Evolutionary conservation across 768 basidiomycete species (phyloP).

Genomic region (Pisolithus tinctorius): DNA sequence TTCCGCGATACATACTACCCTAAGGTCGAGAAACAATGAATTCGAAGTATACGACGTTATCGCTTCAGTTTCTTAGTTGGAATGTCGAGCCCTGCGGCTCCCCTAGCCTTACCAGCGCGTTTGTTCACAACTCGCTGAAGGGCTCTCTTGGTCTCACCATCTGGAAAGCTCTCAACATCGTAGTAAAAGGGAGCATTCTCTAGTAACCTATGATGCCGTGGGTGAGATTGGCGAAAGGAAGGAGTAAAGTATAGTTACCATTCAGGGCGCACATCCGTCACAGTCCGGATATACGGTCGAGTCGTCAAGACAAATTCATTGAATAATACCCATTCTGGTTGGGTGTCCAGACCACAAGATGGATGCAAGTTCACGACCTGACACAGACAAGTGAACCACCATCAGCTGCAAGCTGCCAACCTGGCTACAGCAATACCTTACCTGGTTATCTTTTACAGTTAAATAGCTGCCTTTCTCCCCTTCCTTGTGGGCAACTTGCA

Average conservation of each 20-base stretch:
- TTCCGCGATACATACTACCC: too few relatives aligned
- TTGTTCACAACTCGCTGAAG: constrained; percentile 52
- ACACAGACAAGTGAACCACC: not conserved
- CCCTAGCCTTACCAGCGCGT: constrained; percentile 35
- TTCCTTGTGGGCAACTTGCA: constrained; percentile 96
- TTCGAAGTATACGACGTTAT: not conserved
- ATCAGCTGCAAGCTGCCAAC: not conserved
- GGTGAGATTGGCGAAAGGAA: constrained; percentile 1
- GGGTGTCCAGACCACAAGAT: constrained; percentile 78
- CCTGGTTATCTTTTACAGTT: constrained; percentile 95
- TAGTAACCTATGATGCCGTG: constrained; percentile 42
- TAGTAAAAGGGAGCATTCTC: constrained; percentile 64
- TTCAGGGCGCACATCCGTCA: constrained; percentile 79
- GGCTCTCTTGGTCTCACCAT: constrained; percentile 66
- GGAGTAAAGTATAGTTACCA: constrained; percentile 50
- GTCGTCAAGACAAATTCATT: constrained; percentile 95
- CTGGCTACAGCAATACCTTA: constrained; percentile 10
- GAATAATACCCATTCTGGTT: constrained; percentile 89
- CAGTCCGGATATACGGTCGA: constrained; percentile 82
- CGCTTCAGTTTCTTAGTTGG: constrained; percentile 13
- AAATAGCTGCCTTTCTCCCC: constrained; percentile 83
- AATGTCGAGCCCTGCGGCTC: constrained; percentile 5
- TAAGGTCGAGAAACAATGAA: too few relatives aligned
- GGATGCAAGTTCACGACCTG: constrained; percentile 47
- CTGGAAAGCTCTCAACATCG: constrained; percentile 55